Evolutionary conservation across 805 yeast genomes (phyloP).

Genomic region (Candida montana): DNA sequence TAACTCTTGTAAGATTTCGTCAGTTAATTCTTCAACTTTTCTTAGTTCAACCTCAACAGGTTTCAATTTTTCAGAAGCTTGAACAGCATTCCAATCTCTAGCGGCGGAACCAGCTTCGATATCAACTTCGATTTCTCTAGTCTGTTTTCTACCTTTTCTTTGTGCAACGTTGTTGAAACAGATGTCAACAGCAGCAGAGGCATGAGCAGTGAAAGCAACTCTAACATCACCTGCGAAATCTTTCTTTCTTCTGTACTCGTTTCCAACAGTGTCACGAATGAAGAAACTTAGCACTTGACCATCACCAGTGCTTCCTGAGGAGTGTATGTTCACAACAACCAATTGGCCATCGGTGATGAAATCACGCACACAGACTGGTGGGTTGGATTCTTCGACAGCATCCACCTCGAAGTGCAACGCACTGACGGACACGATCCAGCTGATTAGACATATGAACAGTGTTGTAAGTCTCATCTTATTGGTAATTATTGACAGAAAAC

Average conservation of each 20-base stretch:
- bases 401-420: slow-evolving; percentile 51
- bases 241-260: slow-evolving; percentile 73
- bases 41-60: slow-evolving; percentile 90
- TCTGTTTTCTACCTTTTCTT: slow-evolving; percentile 38
- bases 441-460: slow-evolving; percentile 11
- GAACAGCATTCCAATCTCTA: slow-evolving; percentile 94
- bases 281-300: slow-evolving; percentile 73
- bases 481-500: too few species aligned
- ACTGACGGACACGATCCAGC: slow-evolving; percentile 18
- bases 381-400: slow-evolving; percentile 37
- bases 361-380: slow-evolving; percentile 86
- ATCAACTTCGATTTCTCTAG: slow-evolving; percentile 80
- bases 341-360: slow-evolving; percentile 79
- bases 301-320: slow-evolving; percentile 75
- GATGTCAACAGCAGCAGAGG: slow-evolving; percentile 81
- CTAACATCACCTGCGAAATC: slow-evolving; percentile 68
- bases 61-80: slow-evolving; percentile 86
- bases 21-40: slow-evolving; percentile 78
- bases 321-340: slow-evolving; percentile 76
- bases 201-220: slow-evolving; percentile 80
- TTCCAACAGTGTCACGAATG: slow-evolving; percentile 76
- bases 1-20: slow-evolving; percentile 74
- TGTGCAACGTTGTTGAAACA: slow-evolving; percentile 72
- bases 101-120: slow-evolving; percentile 96
- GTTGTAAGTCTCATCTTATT: slow-evolving; percentile 15